Evolutionary conservation across 768 basidiomycete genomes (phyloP), one percentile per base, ranked within the genome.

Genomic region (Cystofilobasidium bisporidii): DNA sequence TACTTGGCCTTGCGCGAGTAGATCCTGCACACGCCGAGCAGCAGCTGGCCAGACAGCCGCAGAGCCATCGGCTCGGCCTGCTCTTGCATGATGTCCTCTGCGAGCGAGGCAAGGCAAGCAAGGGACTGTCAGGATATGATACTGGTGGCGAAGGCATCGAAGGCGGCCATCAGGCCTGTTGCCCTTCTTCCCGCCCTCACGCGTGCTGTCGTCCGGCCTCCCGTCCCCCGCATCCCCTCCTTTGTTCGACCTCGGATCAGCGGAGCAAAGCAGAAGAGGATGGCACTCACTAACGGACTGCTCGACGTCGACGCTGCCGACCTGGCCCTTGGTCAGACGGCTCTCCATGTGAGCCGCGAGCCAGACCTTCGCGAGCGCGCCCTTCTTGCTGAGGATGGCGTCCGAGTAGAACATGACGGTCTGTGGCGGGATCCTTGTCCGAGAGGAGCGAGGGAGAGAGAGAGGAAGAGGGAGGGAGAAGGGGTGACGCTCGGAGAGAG

Each of bases 1-100:
- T 99, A 99, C 75, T 97, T 96, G 22, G 93, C 92, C 77, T 99
- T 99, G 53, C 94, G 83, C 74, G 91, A 92, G 78, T 99, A 99
- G 74, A 99, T 98, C 65, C 96, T 84, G 63, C 94, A 91, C 56
- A 99, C 94, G 72, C 96, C 96, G 50, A 99, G 84, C 64, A 99
- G 83, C 57, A 99, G 82, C 73, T 98, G 96, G 8, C 96, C 96
- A 53, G 91, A 96, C n/a, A 98, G 81, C 59, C 96, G 87, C 32
- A 98, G 85, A 3, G 94, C 92, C 86, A 97, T 93, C 56, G 79
- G 79, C 47, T 78, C 91, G 58, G 96, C 91, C 77, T 93, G 88
- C 24, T 86, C 88, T 82, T 41, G 50, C 18, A 97, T 87, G 74
- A 98, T 99, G 24, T 91, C 92, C 73, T 86, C 91, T 79, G 64